A percentile compares a stretch with the other conserved stretches of the same genome.
Conservation (phyloP, 1,284 basidiomycete genomes). For the Rhizopogon parksii region DNA sequence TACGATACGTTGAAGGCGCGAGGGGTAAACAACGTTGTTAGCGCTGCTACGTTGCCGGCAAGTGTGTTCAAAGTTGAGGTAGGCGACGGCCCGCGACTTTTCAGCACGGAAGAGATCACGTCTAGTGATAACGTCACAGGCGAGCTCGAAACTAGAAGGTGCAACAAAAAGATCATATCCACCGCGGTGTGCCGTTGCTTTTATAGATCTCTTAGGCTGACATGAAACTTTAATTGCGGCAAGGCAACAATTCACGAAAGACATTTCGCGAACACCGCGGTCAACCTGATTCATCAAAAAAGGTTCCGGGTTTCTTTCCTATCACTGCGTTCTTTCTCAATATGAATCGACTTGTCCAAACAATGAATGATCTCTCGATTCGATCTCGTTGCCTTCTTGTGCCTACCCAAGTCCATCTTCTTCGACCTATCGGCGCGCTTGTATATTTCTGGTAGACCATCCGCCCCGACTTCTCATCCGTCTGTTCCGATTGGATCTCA, state of each 20-base stretch:
- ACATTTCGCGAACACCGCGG: constrained; percentile 24
- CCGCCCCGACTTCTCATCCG: constrained; percentile 30
- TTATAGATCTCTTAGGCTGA: constrained; percentile 24
- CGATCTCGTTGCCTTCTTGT: constrained; percentile 26
- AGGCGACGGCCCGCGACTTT: constrained; percentile 10
- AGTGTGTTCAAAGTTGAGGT: constrained; percentile 3
- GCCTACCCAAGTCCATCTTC: constrained; percentile 17
- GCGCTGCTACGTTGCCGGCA: background rate
- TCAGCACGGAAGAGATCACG: background rate
- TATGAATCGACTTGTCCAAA: constrained; percentile 26
- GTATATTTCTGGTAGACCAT: constrained; percentile 26
- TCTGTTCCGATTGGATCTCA: constrained; percentile 23
- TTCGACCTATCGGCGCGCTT: constrained; percentile 34
- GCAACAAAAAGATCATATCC: constrained; percentile 7
- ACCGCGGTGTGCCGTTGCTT: constrained; percentile 14
- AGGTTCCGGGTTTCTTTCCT: constrained; percentile 22
- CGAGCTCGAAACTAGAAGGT: constrained; percentile 15
- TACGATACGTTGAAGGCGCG: background rate
- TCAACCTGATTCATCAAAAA: constrained; percentile 24
- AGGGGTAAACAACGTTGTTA: constrained; percentile 1
- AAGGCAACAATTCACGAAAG: constrained; percentile 15
- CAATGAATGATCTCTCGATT: constrained; percentile 25
- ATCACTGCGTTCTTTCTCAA: constrained; percentile 17
- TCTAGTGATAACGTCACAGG: constrained; percentile 8
- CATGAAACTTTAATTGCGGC: constrained; percentile 27